These are phyloP conservation scores for Helotiales sp. DNA, from an alignment of 2,329 filamentous ascomycete genomes.

Conservation along the genomic window DNA sequence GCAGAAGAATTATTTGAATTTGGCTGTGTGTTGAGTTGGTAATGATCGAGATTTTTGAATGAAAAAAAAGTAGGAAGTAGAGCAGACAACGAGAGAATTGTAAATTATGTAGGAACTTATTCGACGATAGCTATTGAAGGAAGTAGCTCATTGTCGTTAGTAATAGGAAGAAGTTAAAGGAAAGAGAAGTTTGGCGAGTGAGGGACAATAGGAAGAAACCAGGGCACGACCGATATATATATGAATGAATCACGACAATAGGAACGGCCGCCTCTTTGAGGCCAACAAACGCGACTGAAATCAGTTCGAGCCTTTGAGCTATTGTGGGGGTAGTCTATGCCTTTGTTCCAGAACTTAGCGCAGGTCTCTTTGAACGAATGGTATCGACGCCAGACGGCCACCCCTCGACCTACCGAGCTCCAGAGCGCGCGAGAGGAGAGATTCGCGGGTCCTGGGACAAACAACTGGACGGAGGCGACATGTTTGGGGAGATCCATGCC, in stretches of 20 bases:
- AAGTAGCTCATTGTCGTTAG: constrained; percentile 32
- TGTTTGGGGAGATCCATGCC: constrained; percentile 15
- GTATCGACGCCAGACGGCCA: constrained; percentile 17
- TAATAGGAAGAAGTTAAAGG: constrained; percentile 28
- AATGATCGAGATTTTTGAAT: constrained; percentile 21
- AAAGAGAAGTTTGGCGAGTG: constrained; percentile 26
- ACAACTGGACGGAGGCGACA: constrained; percentile 33
- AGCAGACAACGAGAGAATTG: constrained; percentile 2
- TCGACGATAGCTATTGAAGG: constrained; percentile 30
- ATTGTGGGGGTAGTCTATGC: constrained; percentile 24
- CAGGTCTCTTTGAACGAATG: constrained; percentile 31
- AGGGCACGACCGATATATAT: constrained; percentile 28
- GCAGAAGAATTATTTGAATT: constrained; percentile 33
- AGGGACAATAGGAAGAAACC: constrained; percentile 34
- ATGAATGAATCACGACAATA: constrained; percentile 33
- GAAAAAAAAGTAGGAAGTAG: constrained; percentile 20
- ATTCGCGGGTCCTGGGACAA: constrained; percentile 25
- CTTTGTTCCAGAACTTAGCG: constrained; percentile 31
- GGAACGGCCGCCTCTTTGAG: constrained; percentile 24
- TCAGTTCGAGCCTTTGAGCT: constrained; percentile 3
- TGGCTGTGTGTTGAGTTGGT: constrained; percentile 23
- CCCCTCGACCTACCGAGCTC: constrained; percentile 30
- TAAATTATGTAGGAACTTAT: constrained; percentile 16
- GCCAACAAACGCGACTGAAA: constrained; percentile 14
- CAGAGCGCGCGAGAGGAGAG: constrained; percentile 25